Percentiles rank a stretch among this genome's conserved stretches.
These are phyloP conservation scores for Gremmenia infestans DNA, from an alignment of 2,329 filamentous ascomycete species.

Conservation along the genomic window DNA sequence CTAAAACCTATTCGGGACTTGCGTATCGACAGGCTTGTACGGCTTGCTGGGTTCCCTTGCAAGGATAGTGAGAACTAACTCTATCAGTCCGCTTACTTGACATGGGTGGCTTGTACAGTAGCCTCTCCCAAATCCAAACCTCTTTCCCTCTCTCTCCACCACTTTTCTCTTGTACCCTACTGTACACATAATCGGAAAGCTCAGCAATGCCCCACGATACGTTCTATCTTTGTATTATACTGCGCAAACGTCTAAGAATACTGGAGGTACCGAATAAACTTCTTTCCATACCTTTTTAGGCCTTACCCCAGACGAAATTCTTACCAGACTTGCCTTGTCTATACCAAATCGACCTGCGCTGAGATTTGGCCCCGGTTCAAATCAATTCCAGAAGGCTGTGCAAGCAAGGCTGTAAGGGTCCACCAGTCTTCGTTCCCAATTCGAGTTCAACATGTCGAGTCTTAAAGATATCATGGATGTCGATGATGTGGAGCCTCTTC, in stretches of 20 bases:
- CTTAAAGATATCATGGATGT: constrained; percentile 35
- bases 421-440: constrained; percentile 24
- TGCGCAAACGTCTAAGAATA: constrained; percentile 21
- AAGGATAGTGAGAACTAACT: background rate
- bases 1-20: background rate
- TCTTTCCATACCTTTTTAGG: constrained; percentile 12
- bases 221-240: constrained; percentile 30
- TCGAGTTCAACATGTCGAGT: constrained; percentile 29
- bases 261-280: constrained; percentile 21
- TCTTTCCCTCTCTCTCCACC: constrained; percentile 12
- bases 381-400: constrained; percentile 30
- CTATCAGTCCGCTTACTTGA: background rate
- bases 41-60: background rate
- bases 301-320: constrained; percentile 11
- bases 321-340: constrained; percentile 20
- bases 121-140: constrained; percentile 1
- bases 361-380: constrained; percentile 23
- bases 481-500: constrained; percentile 32
- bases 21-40: background rate
- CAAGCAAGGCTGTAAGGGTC: constrained; percentile 28
- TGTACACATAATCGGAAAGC: constrained; percentile 20
- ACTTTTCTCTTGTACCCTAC: constrained; percentile 11
- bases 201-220: constrained; percentile 31
- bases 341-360: constrained; percentile 20
- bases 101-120: background rate